Conservation (phyloP, 345 rosid species). For the Mallotus nudiflorus region DNA sequence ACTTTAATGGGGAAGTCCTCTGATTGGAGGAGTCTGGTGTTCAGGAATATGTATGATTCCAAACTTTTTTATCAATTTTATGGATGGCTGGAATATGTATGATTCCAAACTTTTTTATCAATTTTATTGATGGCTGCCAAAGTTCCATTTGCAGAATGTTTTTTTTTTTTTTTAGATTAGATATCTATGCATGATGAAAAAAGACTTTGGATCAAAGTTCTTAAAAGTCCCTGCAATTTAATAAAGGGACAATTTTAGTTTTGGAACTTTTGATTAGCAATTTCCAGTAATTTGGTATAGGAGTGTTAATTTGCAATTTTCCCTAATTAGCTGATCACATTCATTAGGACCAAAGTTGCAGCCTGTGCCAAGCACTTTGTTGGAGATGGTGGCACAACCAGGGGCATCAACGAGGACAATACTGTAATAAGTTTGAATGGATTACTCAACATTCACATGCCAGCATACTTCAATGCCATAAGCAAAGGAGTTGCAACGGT, state of each 20-base stretch:
- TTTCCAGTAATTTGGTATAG: neutral
- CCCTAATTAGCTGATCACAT: neutral
- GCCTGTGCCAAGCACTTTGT: conserved; percentile 44
- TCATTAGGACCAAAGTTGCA: conserved; percentile 33
- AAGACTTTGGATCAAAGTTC: neutral
- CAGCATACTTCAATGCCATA: conserved; percentile 31
- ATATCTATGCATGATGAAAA: neutral
- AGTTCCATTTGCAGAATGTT: too few relatives aligned
- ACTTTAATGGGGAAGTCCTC: too few relatives aligned
- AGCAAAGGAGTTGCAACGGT: conserved; percentile 34
- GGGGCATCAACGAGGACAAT: conserved; percentile 39
- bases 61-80: too few relatives aligned
- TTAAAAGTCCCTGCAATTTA: neutral
- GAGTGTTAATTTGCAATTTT: neutral
- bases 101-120: too few relatives aligned
- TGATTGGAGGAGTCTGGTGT: too few relatives aligned
- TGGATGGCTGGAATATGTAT: too few relatives aligned
- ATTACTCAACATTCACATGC: conserved; percentile 35
- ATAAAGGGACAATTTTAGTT: neutral
- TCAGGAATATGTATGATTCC: too few relatives aligned
- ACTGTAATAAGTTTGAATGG: conserved; percentile 19
- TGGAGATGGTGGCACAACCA: conserved; percentile 38
- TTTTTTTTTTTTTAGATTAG: neutral
- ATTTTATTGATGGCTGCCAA: too few relatives aligned
- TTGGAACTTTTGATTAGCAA: neutral